Evolutionary conservation across 2,329 filamentous ascomycete genomes (phyloP), one percentile per base, ranked within the genome.

Genomic region (Fusarium verticillioides): DNA sequence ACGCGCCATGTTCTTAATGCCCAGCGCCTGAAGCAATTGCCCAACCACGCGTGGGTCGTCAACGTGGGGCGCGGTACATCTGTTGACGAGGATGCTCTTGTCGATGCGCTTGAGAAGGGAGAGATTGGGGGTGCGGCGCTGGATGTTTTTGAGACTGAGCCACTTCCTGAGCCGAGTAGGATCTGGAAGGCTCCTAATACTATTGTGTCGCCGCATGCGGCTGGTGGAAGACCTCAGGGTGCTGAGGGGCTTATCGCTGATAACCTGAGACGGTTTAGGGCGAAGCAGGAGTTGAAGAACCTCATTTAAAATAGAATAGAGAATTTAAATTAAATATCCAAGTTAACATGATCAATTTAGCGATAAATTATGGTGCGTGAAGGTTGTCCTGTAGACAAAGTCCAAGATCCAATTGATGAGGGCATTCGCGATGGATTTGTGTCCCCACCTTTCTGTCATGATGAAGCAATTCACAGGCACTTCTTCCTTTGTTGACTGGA

Each of bases 251-350:
- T 92, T 76, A 90, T 92, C 69, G 86, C 87, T 44, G 85, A 89
- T 65, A 92, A 92, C 73, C 73, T 92, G 80, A 83, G 89, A 71
- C 82, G 86, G 70, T 90, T 91, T 76, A 72, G 90, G 71, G 89
- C 90, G 2, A 86, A 86, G 2, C 89, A 92, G 83, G 77, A 84
- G 62, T 74, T 92, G 78, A 89, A 84, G 83, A 92, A 92, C 87
- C 53, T 75, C 23, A 78, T 80, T 52, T 69, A 63, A 37, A 60
- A 52, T 46, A 63, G 26, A 47, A 67, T 44, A 67, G 57, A 61
- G 3, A 49, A 46, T 40, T 47, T 26, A 28, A 43, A 26, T 26
- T 7, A 42, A 47, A 18, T 26, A 16, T 46, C 7, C 5, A 15
- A 39, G 13, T 15, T 6, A 9, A 26, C 26, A 26, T 26, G 26